Evolutionary conservation across 1,284 basidiomycete genomes (phyloP), one percentile per base, ranked within the genome.

Genomic region (Ustilago hordei): DNA sequence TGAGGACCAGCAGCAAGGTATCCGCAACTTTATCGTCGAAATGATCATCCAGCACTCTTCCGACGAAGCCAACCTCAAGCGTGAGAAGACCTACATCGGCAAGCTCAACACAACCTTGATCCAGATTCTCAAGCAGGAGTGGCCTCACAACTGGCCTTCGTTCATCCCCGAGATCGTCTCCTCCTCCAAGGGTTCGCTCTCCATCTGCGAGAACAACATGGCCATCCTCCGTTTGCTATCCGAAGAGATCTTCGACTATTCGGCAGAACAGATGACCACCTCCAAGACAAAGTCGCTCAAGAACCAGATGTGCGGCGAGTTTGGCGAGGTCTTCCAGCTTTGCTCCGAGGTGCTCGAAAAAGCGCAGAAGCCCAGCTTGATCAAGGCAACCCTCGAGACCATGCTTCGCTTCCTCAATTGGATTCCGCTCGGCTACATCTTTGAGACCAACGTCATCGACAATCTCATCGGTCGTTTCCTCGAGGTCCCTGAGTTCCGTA

Each of bases 141-240:
- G 97, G 97, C 97, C 96, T 23, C 95, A 98, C 86, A 95, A 98
- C 84, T 99, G 97, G 97, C 95, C 96, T 32, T 93, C 91, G 13
- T 99, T 99, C 89, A 98, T 99, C 84, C 92, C 95, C 8, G 97
- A 99, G 86, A 94, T 99, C 64, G 95, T 99, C 69, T 92, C 95
- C 75, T 98, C 96, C 8, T 98, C 95, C 62, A 95, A 96, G 87
- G 94, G 94, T 48, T 98, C 95, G 85, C 90, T 99, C 43, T 93
- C 94, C 2, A 91, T 99, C 35, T 99, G 97, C 90, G 97, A 99
- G 88, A 99, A 99, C 90, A 99, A 99, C 89, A 99, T 99, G 97
- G 91, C 95, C 86, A 99, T 99, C 86, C 90, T 99, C 78, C 94
- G 95, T 86, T 90, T 99, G n/a, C 89, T 99, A 17, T 98, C 95